Conservation (phyloP, 768 basidiomycete species). For the Tylopilus sp. region DNA sequence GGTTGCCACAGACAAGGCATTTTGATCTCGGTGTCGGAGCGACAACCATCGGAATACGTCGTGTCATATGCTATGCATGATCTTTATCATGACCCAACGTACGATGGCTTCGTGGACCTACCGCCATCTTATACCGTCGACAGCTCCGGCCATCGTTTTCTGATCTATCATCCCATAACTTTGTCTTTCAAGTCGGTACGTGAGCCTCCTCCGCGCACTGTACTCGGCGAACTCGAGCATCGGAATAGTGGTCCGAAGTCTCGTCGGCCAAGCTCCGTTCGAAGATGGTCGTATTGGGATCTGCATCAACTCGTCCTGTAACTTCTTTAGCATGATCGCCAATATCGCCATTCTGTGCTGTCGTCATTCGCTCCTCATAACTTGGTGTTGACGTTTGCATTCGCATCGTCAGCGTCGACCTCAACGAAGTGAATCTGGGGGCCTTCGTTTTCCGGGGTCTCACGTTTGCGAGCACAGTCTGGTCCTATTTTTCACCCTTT, state of each 20-base stretch:
- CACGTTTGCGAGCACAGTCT: no score
- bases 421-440: no score
- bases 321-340: constrained; percentile 23
- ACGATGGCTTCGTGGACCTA: constrained; percentile 23
- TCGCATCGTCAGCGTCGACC: no score
- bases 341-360: no score
- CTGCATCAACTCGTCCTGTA: constrained; percentile 23
- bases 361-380: no score
- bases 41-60: constrained; percentile 25
- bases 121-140: constrained; percentile 26
- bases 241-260: constrained; percentile 25
- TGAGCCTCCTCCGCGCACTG: background rate
- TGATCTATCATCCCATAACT: constrained; percentile 32
- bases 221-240: no score
- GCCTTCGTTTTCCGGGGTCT: no score
- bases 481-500: no score
- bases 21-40: constrained; percentile 31
- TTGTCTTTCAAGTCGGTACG: constrained; percentile 27
- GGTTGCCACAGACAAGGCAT: constrained; percentile 26
- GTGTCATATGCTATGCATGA: background rate
- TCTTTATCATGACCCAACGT: background rate
- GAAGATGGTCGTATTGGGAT: constrained; percentile 27
- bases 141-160: constrained; percentile 21
- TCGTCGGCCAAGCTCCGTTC: constrained; percentile 31
- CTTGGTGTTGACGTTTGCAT: no score